Percentiles rank a stretch among this genome's conserved stretches.
Conservation (phyloP, 177 flowering plant genomes). For the Vitis hybrid region DNA sequence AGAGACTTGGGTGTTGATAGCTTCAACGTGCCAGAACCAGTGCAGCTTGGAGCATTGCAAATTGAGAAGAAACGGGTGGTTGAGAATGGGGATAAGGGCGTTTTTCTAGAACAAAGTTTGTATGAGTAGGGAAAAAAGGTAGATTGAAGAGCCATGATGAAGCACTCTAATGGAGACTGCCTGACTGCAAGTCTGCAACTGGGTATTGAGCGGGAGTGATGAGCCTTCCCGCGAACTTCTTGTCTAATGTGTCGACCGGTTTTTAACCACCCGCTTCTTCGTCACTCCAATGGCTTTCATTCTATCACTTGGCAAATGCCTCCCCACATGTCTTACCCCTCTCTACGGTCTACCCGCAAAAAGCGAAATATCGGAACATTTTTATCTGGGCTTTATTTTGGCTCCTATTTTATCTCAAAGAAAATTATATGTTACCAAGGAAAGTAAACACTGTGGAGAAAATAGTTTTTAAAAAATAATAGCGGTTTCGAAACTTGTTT, state of each 20-base stretch:
- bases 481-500: too few species aligned
- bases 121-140: conserved; percentile 11
- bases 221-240: not conserved
- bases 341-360: too few species aligned
- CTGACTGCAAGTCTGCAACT: too few species aligned
- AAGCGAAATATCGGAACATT: not conserved
- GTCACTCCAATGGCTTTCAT: conserved; percentile 5
- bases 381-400: not conserved
- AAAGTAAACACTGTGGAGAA: too few species aligned
- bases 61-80: conserved; percentile 10
- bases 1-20: conserved; percentile 32
- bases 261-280: conserved; percentile 6
- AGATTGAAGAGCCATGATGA: conserved; percentile 23
- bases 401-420: too few species aligned
- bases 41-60: conserved; percentile 4
- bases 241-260: not conserved
- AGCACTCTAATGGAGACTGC: too few species aligned
- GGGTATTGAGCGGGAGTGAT: too few species aligned
- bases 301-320: conserved; percentile 20
- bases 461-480: too few species aligned
- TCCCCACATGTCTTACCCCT: not conserved
- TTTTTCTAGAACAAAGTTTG: not conserved
- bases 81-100: conserved; percentile 13
- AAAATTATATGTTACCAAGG: too few species aligned
- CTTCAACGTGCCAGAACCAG: conserved; percentile 15